Evolutionary conservation across 169 alveolate genomes (phyloP).

Genomic region (Cyclospora cayetanensis): DNA sequence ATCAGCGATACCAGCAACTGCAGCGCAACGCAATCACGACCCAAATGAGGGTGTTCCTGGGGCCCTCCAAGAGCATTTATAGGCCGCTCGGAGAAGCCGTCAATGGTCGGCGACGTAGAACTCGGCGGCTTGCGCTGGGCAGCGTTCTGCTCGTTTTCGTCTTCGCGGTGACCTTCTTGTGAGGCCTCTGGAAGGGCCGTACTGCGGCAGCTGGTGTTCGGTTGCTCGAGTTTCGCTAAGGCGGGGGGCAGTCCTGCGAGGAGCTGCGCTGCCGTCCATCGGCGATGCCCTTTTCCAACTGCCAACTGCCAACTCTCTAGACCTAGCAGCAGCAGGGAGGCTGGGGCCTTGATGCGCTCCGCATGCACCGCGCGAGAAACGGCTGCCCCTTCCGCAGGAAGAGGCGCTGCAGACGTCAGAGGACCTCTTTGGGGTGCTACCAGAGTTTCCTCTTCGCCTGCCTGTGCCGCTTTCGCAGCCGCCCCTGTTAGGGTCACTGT

Average conservation of each 20-base stretch:
- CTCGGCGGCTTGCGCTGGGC: too few relatives aligned
- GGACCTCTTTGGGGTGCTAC: background rate
- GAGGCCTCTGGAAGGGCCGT: background rate
- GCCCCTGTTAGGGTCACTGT: background rate
- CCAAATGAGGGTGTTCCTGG: background rate
- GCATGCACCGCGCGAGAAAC: background rate
- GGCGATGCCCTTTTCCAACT: background rate
- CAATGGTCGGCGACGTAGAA: too few relatives aligned
- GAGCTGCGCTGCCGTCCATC: background rate
- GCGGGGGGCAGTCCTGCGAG: background rate
- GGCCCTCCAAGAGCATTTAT: background rate
- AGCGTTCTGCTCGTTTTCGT: too few relatives aligned
- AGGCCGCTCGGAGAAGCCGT: background rate
- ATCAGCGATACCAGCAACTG: background rate
- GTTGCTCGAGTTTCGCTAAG: background rate
- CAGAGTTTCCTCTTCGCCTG: background rate
- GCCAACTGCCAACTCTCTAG: background rate
- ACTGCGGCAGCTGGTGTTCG: background rate
- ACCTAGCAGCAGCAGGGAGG: background rate
- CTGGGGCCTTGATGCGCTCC: background rate
- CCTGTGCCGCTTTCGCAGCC: background rate
- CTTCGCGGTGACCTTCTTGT: background rate
- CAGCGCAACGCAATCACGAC: background rate
- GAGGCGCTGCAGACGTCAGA: background rate
- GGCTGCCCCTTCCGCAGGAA: background rate